Evolutionary conservation across 768 basidiomycete genomes (phyloP).

Genomic region (Suillus placidus): DNA sequence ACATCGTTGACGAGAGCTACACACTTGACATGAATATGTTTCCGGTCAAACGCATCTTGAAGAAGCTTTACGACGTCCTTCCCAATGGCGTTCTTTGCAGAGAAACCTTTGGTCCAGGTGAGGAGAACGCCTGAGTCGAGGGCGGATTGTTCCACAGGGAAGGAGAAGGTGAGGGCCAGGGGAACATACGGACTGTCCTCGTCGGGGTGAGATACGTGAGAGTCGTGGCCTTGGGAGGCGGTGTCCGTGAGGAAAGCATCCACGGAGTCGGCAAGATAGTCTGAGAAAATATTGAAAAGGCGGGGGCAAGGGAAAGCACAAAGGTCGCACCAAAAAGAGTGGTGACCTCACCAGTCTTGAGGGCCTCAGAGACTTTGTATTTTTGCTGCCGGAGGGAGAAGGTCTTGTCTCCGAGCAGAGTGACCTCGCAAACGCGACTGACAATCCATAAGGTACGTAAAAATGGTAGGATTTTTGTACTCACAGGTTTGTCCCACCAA

Average conservation of each 20-base stretch:
- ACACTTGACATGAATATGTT: constrained; percentile 90
- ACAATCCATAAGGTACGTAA: constrained; percentile 7
- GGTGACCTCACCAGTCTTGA: constrained; percentile 91
- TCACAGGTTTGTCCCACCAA: constrained; percentile 97
- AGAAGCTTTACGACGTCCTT: constrained; percentile 87
- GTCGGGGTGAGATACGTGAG: constrained; percentile 16
- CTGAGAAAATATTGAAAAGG: constrained; percentile 42
- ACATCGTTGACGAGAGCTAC: constrained; percentile 95
- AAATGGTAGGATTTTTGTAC: constrained; percentile 28
- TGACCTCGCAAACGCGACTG: constrained; percentile 94
- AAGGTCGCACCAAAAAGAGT: constrained; percentile 74
- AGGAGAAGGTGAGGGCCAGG: constrained; percentile 95
- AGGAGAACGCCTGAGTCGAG: constrained; percentile 87
- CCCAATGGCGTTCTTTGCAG: constrained; percentile 88
- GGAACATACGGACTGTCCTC: constrained; percentile 51
- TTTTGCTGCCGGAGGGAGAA: constrained; percentile 94
- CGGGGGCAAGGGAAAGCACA: constrained; percentile 7
- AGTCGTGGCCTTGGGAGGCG: constrained; percentile 26
- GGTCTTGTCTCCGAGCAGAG: constrained; percentile 85
- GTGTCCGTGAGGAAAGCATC: constrained; percentile 84
- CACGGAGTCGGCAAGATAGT: constrained; percentile 97
- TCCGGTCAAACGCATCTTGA: constrained; percentile 90
- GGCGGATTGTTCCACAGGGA: constrained; percentile 97
- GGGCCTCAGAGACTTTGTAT: constrained; percentile 90
- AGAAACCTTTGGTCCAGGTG: constrained; percentile 95